Base-by-base conservation (phyloP, 139 green algal species). In the Coccomyxa sp. region DNA sequence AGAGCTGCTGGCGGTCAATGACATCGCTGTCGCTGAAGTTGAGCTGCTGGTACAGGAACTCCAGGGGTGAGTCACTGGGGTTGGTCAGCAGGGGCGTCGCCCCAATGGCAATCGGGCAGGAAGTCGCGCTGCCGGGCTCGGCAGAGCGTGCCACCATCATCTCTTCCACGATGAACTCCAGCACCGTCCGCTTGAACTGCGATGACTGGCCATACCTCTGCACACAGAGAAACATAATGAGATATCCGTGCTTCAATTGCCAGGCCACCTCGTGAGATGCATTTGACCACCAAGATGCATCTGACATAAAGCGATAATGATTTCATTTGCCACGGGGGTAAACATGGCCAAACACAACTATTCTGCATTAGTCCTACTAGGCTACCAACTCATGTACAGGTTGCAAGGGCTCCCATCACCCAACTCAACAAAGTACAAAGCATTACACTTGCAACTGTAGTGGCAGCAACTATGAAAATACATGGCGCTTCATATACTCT, bases 121-220 rank as follows among this genome's bases (percentile, higher is more conserved):
- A 79, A 51, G 68, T 57, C 25, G 71, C 45, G 11, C 27, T 13
- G 16, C 17, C 63, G 45, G 51, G 45, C 27, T n/a, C 81, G 23
- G 81, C 81, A 16, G 78, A 57, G 60, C 67, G 32, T 16, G 78
- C 71, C 57, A 74, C 57, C 45, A 96, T 82, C 84, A 97, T 84
- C 89, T 97, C 95, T 80, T 93, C 92, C 10, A 93, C 93, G 77
- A 98, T 97, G 86, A 97, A 90, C 85, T 98, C 95, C 68, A 98
- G 88, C 58, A 98, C 91, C n/a, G 90, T 95, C 79, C 94, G 92
- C 89, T 95, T 95, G 77, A 98, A 83, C 13, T 87, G 45, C 81
- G 82, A 88, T 32, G 88, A 86, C 81, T 94, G 86, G 13, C 85
- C 88, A 86, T 91, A 98, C 63, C 94, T 88, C 92, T 95, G 91